Percentiles rank a stretch among this genome's conserved stretches.
Evolutionary conservation across 2,329 filamentous ascomycete genomes (phyloP).

Genomic region (Triangularia setosa): DNA sequence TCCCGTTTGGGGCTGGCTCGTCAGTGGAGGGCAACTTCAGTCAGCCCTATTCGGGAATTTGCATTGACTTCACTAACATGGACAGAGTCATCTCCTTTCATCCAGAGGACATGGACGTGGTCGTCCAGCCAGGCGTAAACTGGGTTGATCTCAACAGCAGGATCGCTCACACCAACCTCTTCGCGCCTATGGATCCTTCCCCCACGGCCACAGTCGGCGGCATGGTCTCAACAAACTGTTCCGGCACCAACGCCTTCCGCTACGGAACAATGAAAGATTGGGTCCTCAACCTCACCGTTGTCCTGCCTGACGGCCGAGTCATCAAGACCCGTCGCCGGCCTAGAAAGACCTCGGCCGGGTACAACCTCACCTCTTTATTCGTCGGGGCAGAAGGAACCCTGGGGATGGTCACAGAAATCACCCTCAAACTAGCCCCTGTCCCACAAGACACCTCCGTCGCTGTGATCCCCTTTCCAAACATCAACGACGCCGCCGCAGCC

Average conservation of each 20-base stretch:
- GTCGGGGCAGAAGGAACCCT: conserved; percentile 68
- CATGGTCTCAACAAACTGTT: conserved; percentile 64
- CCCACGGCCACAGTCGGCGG: conserved; percentile 83
- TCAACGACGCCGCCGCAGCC: conserved; percentile 59
- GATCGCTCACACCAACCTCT: conserved; percentile 63
- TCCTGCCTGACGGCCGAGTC: conserved; percentile 71
- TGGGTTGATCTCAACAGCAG: conserved; percentile 76
- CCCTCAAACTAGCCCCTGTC: conserved; percentile 62
- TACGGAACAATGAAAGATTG: conserved; percentile 89
- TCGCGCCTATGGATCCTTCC: conserved; percentile 82
- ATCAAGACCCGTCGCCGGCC: conserved; percentile 67
- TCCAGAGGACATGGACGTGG: conserved; percentile 65
- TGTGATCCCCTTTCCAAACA: conserved; percentile 55
- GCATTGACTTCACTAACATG: conserved; percentile 67
- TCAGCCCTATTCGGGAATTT: conserved; percentile 63
- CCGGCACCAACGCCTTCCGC: conserved; percentile 75
- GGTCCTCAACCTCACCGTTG: conserved; percentile 77
- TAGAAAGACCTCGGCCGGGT: conserved; percentile 66
- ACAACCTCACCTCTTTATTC: conserved; percentile 67
- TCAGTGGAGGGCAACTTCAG: conserved; percentile 70
- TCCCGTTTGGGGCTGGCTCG: conserved; percentile 67
- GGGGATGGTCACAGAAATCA: conserved; percentile 67
- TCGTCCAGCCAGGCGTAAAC: conserved; percentile 69
- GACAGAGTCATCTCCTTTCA: conserved; percentile 61
- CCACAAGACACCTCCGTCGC: conserved; percentile 63